Evolutionary conservation across 73 alveolate genomes (phyloP).

Genomic region (Paramecium octaurelia): DNA sequence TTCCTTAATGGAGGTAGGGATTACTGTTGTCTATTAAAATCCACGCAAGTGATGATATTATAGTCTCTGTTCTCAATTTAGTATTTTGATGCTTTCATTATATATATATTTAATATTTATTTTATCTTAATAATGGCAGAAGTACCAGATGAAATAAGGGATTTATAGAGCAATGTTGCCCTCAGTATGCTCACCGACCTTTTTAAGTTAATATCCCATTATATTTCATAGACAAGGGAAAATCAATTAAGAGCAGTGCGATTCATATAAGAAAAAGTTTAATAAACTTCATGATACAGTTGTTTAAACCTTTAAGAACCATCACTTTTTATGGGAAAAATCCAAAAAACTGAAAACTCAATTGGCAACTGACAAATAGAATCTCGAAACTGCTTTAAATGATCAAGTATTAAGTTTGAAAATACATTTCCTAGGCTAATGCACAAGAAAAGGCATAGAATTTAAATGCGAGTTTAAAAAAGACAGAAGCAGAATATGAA

Average conservation of each 20-base stretch:
- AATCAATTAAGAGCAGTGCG: conserved; percentile 57
- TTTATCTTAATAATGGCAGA: background rate
- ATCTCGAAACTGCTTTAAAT: conserved; percentile 61
- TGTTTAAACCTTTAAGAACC: conserved; percentile 66
- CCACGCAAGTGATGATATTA: conserved; percentile 29
- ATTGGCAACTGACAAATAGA: conserved; percentile 55
- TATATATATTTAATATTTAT: background rate
- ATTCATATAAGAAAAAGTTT: conserved; percentile 64
- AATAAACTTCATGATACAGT: conserved; percentile 64
- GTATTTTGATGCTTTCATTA: conserved; percentile 44
- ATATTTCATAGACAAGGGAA: conserved; percentile 45
- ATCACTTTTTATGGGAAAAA: conserved; percentile 60
- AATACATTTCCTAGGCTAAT: conserved; percentile 5
- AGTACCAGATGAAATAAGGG: conserved; percentile 55
- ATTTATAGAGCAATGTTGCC: conserved; percentile 58
- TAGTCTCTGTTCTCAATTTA: conserved; percentile 34
- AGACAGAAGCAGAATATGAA: conserved; percentile 79
- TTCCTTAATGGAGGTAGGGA: conserved; percentile 41
- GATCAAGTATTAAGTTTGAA: conserved; percentile 47
- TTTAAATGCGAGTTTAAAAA: conserved; percentile 72
- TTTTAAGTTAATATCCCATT: background rate
- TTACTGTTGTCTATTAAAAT: background rate
- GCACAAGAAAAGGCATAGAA: conserved; percentile 63
- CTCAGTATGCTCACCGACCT: conserved; percentile 60
- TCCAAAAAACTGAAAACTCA: conserved; percentile 63